Conservation (phyloP, 148 eudicot species). For the Camellia japonica region DNA sequence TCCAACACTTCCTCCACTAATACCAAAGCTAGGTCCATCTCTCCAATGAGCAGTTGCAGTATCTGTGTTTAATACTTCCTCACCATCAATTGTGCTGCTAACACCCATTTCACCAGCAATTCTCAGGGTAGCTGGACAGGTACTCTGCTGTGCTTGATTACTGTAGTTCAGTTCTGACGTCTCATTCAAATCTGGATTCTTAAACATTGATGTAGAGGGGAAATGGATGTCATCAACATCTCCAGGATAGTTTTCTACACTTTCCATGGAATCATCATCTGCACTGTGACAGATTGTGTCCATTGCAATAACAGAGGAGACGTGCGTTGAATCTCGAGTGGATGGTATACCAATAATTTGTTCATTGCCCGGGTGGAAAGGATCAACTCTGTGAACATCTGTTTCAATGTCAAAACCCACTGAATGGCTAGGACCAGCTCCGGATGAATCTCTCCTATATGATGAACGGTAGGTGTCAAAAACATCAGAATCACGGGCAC, state of each 20-base stretch:
- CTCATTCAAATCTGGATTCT: slow-evolving; percentile 60
- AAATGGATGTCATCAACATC: slow-evolving; percentile 70
- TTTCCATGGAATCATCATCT: slow-evolving; percentile 93
- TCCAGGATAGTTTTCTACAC: slow-evolving; percentile 93
- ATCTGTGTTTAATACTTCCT: slow-evolving; percentile 88
- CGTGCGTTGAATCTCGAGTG: slow-evolving; percentile 74
- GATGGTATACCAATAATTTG: slow-evolving; percentile 48
- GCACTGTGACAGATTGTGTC: slow-evolving; percentile 66
- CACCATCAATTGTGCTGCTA: slow-evolving; percentile 93
- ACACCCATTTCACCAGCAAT: slow-evolving; percentile 82
- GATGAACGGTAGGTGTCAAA: slow-evolving; percentile 60
- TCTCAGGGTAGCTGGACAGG: slow-evolving; percentile 62
- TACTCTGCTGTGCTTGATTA: slow-evolving; percentile 90
- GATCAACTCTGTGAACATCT: slow-evolving; percentile 52
- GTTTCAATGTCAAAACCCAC: slow-evolving; percentile 59
- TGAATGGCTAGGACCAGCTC: slow-evolving; percentile 93
- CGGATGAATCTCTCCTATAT: slow-evolving; percentile 60
- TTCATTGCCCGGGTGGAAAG: slow-evolving; percentile 44
- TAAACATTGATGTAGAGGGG: slow-evolving; percentile 49
- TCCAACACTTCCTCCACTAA: slow-evolving; percentile 98
- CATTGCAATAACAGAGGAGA: slow-evolving; percentile 97
- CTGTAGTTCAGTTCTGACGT: slow-evolving; percentile 88
- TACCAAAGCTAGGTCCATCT: slow-evolving; percentile 83
- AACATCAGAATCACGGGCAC: slow-evolving; percentile 54
- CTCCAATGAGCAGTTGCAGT: slow-evolving; percentile 72